A percentile compares a stretch with the other conserved stretches of the same genome.
Evolutionary conservation across 345 rosid species (phyloP).

Genomic region (Mangifera indica): DNA sequence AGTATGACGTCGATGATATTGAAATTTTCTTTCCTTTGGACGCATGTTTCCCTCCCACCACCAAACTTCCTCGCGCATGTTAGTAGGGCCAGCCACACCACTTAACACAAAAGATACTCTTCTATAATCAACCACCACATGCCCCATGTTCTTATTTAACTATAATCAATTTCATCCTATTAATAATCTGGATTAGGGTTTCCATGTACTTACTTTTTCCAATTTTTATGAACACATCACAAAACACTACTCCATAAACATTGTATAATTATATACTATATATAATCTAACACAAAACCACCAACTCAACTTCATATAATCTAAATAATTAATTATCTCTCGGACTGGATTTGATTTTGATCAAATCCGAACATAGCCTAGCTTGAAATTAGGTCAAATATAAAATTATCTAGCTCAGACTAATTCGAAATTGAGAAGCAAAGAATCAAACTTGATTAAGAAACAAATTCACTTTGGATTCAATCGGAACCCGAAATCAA

Average conservation of each 20-base stretch:
- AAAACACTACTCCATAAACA: constrained; percentile 25
- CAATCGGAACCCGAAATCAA: too few species aligned
- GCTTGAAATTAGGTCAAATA: too few species aligned
- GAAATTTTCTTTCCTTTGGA: constrained; percentile 24
- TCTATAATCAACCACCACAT: constrained; percentile 50
- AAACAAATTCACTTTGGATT: too few species aligned
- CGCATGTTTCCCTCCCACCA: constrained; percentile 29
- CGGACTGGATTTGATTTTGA: too few species aligned
- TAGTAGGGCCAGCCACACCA: constrained; percentile 31
- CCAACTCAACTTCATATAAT: neutral
- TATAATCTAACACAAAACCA: constrained; percentile 7
- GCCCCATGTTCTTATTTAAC: constrained; percentile 35
- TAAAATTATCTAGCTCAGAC: too few species aligned
- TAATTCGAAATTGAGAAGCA: too few species aligned
- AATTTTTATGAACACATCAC: constrained; percentile 17
- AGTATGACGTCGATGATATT: neutral
- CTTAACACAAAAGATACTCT: constrained; percentile 41
- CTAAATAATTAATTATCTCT: neutral
- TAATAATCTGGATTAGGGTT: constrained; percentile 12
- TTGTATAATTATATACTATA: constrained; percentile 30
- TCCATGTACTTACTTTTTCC: constrained; percentile 30
- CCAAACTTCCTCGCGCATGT: constrained; percentile 33
- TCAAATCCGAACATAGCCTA: too few species aligned
- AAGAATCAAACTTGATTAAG: too few species aligned
- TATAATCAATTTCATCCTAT: neutral